Evolutionary conservation across 257 asterid genomes (phyloP).

Genomic region (Jacaranda copaia): DNA sequence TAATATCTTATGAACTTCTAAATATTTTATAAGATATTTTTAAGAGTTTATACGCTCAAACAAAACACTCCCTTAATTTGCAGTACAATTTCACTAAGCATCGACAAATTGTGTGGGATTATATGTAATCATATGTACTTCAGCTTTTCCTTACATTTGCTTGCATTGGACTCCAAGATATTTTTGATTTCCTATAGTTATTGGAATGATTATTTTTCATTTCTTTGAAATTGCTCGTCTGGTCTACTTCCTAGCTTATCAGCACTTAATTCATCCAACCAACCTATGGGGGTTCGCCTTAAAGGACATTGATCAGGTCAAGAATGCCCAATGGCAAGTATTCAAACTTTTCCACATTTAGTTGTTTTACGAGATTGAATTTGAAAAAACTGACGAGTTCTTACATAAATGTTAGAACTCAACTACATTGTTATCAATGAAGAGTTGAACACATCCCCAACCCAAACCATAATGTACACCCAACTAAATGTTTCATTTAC

Average conservation of each 20-base stretch:
- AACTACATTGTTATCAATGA: slow-evolving; percentile 31
- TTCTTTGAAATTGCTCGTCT: neutral
- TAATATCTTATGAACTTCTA: no score
- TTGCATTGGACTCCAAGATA: slow-evolving; percentile 34
- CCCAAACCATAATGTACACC: slow-evolving; percentile 27
- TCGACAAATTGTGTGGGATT: neutral
- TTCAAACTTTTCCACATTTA: slow-evolving; percentile 13
- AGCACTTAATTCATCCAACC: slow-evolving; percentile 41
- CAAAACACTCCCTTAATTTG: no score
- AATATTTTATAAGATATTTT: no score
- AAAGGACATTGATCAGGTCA: slow-evolving; percentile 22
- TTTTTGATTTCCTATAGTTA: neutral
- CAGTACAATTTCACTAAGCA: no score
- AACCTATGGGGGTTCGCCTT: slow-evolving; percentile 1
- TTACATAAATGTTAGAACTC: slow-evolving; percentile 36
- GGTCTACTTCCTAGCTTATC: slow-evolving; percentile 18
- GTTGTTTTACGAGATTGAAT: slow-evolving; percentile 37
- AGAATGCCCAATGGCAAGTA: slow-evolving; percentile 37
- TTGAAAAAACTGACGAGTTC: neutral
- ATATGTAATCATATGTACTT: neutral
- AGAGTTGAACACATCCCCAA: slow-evolving; percentile 27
- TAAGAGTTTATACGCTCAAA: no score
- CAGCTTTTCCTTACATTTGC: neutral
- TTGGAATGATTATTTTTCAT: neutral
- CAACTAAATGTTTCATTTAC: slow-evolving; percentile 31